Base-by-base conservation (phyloP, 495 filamentous ascomycete genomes). In the Trichoderma gamsii region DNA sequence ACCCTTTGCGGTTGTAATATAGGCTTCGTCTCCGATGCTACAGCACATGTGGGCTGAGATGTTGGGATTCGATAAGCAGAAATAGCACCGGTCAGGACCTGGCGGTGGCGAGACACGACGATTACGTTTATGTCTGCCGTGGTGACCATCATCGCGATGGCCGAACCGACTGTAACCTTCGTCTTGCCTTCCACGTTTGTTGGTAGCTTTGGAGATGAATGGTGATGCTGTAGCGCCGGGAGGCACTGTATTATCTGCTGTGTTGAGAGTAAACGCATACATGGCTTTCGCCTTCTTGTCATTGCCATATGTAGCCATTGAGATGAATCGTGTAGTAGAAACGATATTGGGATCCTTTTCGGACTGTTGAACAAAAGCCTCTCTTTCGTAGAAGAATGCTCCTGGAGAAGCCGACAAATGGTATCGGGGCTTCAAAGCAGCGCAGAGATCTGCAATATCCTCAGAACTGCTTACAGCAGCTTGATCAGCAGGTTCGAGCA, bases 1-100 rank as follows among this genome's bases (percentile, higher is more conserved):
- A 0, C 95, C 95, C 78, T 97, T 97, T 63, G 96, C 92, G 41
- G 88, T 95, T 63, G 93, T 95, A 52, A 98, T 80, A 75, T 98
- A 98, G 66, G 86, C 76, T 63, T 97, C 90, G 35, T 88, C 84
- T 61, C 89, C 95, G 71, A 99, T 92, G 29, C 88, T 91, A 70
- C 89, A 88, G 71, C 97, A 89, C 73, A 98, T 91, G 76, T 99
- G 94, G 0, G 89, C 90, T 44, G 90, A 88, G 35, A 96, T 78
- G 66, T 87, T 88, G 21, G 88, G 86, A 74, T 95, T 97, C 11
- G 89, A 90, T 5, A 98, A 82, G 75, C 95, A 99, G 83, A 99
- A 97, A 83, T 94, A 99, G 75, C 95, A 99, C 70, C 87, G 83
- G 27, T 89, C 87, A 0, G 92, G 92, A 4, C 86, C 86, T 5